phyloP scores from a whole-genome alignment of 495 filamentous ascomycete genomes.

The Immersiella caudata region DNA sequence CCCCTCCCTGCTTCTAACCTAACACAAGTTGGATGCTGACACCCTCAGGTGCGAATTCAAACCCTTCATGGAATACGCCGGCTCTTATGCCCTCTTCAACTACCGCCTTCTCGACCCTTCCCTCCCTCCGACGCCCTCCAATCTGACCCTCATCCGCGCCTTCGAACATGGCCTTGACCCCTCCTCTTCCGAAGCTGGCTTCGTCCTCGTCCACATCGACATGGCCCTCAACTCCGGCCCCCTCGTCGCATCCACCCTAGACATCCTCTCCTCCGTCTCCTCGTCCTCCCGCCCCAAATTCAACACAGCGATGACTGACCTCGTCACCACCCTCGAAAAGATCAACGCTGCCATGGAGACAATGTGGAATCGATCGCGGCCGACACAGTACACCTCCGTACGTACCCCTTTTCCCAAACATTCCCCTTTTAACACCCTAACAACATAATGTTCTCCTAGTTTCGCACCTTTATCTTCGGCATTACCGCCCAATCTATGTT shows the following conservation, averaged over 20 bases:
- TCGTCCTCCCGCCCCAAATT: conserved; percentile 50
- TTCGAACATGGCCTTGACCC: conserved; percentile 87
- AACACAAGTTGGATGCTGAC: too few relatives aligned
- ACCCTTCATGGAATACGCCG: conserved; percentile 95
- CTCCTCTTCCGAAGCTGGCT: conserved; percentile 86
- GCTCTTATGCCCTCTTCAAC: conserved; percentile 89
- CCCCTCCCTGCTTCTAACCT: background rate
- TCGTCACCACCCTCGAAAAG: conserved; percentile 64
- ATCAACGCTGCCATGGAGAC: conserved; percentile 81
- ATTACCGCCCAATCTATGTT: conserved; percentile 91
- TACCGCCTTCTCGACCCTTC: conserved; percentile 70
- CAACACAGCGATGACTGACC: conserved; percentile 63
- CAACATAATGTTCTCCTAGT: conserved; percentile 44
- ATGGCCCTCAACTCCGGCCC: conserved; percentile 80
- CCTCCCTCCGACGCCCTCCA: conserved; percentile 69
- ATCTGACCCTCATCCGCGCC: conserved; percentile 82
- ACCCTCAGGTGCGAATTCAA: conserved; percentile 62
- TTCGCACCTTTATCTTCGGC: conserved; percentile 93
- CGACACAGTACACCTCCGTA: conserved; percentile 67
- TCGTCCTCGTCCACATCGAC: conserved; percentile 80
- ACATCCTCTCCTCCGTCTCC: conserved; percentile 52
- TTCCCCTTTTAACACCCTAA: too few relatives aligned
- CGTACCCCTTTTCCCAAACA: too few relatives aligned
- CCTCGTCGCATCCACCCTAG: conserved; percentile 70
- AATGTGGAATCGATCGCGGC: conserved; percentile 87